A percentile compares a stretch with the other conserved stretches of the same genome.
These are phyloP conservation scores for Beauveria sp. DNA, from an alignment of 2,329 filamentous ascomycete genomes.

Conservation along the genomic window DNA sequence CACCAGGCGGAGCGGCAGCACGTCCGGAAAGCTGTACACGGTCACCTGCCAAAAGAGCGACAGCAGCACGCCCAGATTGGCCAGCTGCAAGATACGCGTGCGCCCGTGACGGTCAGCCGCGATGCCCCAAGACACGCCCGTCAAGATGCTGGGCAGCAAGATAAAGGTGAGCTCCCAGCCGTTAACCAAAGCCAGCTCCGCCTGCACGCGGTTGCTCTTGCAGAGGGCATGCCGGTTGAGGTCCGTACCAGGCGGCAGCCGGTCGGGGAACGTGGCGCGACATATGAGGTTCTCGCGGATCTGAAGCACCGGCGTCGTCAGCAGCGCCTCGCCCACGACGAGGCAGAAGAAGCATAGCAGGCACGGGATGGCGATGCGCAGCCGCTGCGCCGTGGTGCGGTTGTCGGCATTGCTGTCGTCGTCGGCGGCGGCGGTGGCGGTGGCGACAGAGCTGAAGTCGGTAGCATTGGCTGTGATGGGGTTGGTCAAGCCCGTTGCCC, in stretches of 20 bases:
- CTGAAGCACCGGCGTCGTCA: not conserved
- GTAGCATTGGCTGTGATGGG: no score
- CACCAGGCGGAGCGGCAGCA: slow-evolving; percentile 13
- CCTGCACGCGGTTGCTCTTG: slow-evolving; percentile 16
- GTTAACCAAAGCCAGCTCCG: slow-evolving; percentile 16
- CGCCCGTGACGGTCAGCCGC: slow-evolving; percentile 15
- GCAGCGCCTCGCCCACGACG: not conserved
- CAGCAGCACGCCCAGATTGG: slow-evolving; percentile 12
- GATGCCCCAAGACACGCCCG: slow-evolving; percentile 17
- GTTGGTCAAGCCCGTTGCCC: not conserved
- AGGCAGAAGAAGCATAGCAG: not conserved
- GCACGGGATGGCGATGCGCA: slow-evolving; percentile 1
- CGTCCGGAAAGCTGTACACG: slow-evolving; percentile 11
- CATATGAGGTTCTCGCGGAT: slow-evolving; percentile 12
- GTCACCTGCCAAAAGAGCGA: not conserved
- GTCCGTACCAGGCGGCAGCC: not conserved
- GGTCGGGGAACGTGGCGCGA: slow-evolving; percentile 2
- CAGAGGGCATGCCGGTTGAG: slow-evolving; percentile 7
- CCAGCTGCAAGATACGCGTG: slow-evolving; percentile 13
- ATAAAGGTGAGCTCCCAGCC: slow-evolving; percentile 16
- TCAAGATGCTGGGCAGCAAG: slow-evolving; percentile 16
- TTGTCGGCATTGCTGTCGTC: not conserved
- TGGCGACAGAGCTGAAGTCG: no score
- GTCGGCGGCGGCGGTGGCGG: not conserved
- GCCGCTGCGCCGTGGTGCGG: not conserved